These are phyloP conservation scores for Amaranthus tricolor DNA, from an alignment of 179 eudicot genomes.

Conservation along the genomic window DNA sequence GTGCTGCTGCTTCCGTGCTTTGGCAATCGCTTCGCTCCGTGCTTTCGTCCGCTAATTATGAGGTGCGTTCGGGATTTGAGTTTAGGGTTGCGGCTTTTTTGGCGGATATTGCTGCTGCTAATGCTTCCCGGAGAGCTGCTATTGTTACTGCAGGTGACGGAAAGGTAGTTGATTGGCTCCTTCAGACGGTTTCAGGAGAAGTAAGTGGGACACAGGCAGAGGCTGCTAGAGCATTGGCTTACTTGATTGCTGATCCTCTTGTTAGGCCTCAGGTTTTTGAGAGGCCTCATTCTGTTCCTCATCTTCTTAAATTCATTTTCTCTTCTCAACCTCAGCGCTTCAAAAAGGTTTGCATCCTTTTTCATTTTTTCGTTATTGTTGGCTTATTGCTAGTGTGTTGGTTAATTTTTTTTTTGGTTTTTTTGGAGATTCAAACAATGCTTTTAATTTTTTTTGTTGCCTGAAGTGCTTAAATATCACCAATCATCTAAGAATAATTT, in stretches of 20 bases:
- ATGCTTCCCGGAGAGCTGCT: conserved; percentile 71
- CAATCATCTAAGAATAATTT: too few species aligned
- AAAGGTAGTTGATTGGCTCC: conserved; percentile 80
- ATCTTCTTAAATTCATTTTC: conserved; percentile 69
- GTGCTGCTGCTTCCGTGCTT: conserved; percentile 68
- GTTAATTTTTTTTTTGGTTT: neutral
- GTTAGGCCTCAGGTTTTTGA: conserved; percentile 64
- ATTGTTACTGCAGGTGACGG: conserved; percentile 87
- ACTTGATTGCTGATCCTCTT: conserved; percentile 78
- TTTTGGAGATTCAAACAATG: neutral
- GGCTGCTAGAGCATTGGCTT: conserved; percentile 94
- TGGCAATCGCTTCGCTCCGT: conserved; percentile 77
- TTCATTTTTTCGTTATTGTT: neutral
- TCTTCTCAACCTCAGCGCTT: conserved; percentile 71
- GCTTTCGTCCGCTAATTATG: conserved; percentile 76
- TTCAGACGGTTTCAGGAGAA: conserved; percentile 50
- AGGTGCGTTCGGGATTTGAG: conserved; percentile 87
- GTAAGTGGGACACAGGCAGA: conserved; percentile 72
- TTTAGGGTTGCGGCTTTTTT: conserved; percentile 82
- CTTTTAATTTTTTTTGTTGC: neutral
- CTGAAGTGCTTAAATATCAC: too few species aligned
- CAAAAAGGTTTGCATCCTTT: conserved; percentile 45
- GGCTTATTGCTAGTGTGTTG: neutral
- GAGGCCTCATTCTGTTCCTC: conserved; percentile 74
- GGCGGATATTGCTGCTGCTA: conserved; percentile 97